Conservation (phyloP, 2,329 filamentous ascomycete genomes). For the Aspergillus sojae region DNA sequence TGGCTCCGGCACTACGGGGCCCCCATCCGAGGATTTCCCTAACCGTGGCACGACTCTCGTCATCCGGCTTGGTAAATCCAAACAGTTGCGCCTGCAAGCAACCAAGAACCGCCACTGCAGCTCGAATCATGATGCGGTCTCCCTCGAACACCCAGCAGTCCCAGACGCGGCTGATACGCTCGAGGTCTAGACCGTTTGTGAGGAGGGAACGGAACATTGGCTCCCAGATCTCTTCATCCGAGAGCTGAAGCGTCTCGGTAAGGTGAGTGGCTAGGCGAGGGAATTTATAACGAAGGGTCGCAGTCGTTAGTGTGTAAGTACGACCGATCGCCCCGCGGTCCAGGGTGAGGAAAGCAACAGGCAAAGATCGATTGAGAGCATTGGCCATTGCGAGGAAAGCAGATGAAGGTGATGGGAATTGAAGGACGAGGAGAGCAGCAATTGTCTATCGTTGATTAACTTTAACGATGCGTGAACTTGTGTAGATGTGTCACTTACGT, state of each 20-base stretch:
- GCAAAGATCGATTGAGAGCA: conserved; percentile 62
- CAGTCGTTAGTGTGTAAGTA: conserved; percentile 58
- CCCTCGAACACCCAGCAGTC: conserved; percentile 66
- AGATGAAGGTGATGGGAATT: conserved; percentile 54
- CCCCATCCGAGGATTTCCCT: conserved; percentile 42
- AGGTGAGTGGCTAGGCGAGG: conserved; percentile 58
- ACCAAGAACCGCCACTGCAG: conserved; percentile 48
- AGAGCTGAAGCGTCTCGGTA: conserved; percentile 41
- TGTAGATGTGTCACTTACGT: conserved; percentile 42
- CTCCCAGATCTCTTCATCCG: conserved; percentile 52
- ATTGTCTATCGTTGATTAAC: conserved; percentile 43
- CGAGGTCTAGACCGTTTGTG: conserved; percentile 54
- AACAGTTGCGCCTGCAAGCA: conserved; percentile 47
- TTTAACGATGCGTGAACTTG: background rate
- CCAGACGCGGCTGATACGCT: conserved; percentile 60
- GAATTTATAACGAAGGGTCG: conserved; percentile 61
- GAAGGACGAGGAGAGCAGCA: conserved; percentile 61
- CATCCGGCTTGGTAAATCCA: conserved; percentile 39
- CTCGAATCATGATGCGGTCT: conserved; percentile 52
- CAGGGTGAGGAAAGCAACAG: conserved; percentile 62
- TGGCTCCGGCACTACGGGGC: conserved; percentile 35
- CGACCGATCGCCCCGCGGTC: conserved; percentile 59
- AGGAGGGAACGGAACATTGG: conserved; percentile 59
- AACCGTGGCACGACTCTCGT: conserved; percentile 38
- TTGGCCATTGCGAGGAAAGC: conserved; percentile 64